These are phyloP conservation scores for Rhodomyrtus tomentosa DNA, from an alignment of 345 rosid species.

Conservation along the genomic window DNA sequence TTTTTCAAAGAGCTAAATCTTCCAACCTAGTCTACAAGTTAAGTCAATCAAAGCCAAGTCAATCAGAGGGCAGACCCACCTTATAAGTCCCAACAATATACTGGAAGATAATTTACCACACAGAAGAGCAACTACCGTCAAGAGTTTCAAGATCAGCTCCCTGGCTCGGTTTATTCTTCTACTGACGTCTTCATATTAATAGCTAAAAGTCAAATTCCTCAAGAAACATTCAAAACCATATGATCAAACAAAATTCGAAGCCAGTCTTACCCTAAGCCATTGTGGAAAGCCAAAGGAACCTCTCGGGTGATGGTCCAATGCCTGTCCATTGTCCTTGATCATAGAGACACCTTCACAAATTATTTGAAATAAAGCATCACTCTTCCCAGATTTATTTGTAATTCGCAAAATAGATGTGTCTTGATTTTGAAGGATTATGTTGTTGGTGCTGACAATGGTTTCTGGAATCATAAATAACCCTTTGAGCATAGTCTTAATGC, in stretches of 20 bases:
- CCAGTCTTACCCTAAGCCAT: conserved; percentile 80
- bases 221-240: not conserved
- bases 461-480: conserved; percentile 60
- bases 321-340: conserved; percentile 46
- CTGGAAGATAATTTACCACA: not conserved
- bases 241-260: not conserved
- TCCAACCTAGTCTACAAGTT: not conserved
- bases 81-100: not conserved
- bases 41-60: not conserved
- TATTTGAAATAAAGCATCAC: conserved; percentile 49
- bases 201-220: conserved; percentile 19
- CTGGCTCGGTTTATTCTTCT: not conserved
- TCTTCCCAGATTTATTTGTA: conserved; percentile 50
- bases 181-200: not conserved
- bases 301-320: conserved; percentile 37
- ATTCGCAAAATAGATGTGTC: conserved; percentile 49
- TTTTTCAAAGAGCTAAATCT: not conserved
- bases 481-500: conserved; percentile 36
- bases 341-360: conserved; percentile 62
- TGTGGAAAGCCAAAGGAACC: conserved; percentile 76
- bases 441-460: conserved; percentile 53
- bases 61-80: not conserved
- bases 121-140: not conserved
- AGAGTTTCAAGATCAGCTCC: not conserved
- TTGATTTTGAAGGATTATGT: conserved; percentile 68